These are phyloP conservation scores for Xenosphaeropsis pyriputrescens DNA, from an alignment of 2,329 filamentous ascomycete species.

Conservation along the genomic window DNA sequence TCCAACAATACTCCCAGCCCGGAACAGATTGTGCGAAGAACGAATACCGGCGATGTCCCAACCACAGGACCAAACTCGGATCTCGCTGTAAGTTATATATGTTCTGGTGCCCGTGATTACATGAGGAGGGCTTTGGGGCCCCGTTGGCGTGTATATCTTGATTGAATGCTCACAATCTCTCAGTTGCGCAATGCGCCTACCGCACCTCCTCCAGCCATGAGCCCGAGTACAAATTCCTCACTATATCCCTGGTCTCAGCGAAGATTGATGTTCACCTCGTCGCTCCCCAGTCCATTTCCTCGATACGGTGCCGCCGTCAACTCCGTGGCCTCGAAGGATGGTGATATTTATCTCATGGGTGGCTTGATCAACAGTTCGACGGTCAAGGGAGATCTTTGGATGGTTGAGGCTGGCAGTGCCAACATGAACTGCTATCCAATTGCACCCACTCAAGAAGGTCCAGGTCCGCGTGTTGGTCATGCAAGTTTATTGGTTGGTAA, in stretches of 20 bases:
- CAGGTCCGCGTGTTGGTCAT: slow-evolving; percentile 88
- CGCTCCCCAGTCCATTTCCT: slow-evolving; percentile 77
- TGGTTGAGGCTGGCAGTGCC: slow-evolving; percentile 79
- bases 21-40: slow-evolving; percentile 18
- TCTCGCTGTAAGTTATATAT: slow-evolving; percentile 21
- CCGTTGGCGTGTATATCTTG: no score
- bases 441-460: slow-evolving; percentile 82
- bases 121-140: no score
- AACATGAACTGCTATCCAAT: slow-evolving; percentile 86
- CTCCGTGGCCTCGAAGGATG: slow-evolving; percentile 82
- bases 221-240: slow-evolving; percentile 52
- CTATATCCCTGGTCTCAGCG: slow-evolving; percentile 95
- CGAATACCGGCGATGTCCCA: slow-evolving; percentile 1
- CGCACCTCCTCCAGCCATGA: slow-evolving; percentile 16
- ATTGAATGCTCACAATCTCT: slow-evolving; percentile 1
- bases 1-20: slow-evolving; percentile 15
- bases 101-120: not conserved
- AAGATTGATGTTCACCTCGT: slow-evolving; percentile 70
- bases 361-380: slow-evolving; percentile 89
- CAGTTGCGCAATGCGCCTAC: slow-evolving; percentile 38
- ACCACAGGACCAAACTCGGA: slow-evolving; percentile 16
- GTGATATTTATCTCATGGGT: slow-evolving; percentile 95
- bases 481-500: slow-evolving; percentile 90
- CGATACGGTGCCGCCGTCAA: slow-evolving; percentile 97
- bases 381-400: slow-evolving; percentile 94